A percentile compares a stretch with the other conserved stretches of the same genome.
Evolutionary conservation across 163 green algal species (phyloP).

Genomic region (Scenedesmus sp.): DNA sequence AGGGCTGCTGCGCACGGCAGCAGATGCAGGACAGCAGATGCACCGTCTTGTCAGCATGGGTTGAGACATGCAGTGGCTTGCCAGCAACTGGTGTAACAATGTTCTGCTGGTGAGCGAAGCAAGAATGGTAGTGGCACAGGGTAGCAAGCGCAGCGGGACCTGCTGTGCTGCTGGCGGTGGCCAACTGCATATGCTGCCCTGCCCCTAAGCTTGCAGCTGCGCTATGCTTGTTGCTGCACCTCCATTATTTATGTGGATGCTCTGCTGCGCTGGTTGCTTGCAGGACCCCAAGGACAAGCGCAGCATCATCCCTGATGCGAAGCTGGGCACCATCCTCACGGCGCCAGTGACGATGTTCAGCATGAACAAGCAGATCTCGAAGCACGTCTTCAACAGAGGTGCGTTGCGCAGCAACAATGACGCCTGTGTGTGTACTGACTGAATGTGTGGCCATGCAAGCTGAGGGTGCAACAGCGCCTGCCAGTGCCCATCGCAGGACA

Average conservation of each 20-base stretch:
- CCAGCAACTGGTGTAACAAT: too few species aligned
- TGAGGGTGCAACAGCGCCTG: neutral
- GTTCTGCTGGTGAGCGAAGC: too few species aligned
- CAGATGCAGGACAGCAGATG: neutral
- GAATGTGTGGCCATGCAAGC: neutral
- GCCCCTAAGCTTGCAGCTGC: too few species aligned
- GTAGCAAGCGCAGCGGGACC: too few species aligned
- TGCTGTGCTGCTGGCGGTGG: too few species aligned
- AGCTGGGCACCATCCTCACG: constrained; percentile 70
- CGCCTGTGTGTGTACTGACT: neutral
- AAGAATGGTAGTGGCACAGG: too few species aligned
- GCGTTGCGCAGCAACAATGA: neutral
- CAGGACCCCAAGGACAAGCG: constrained; percentile 74
- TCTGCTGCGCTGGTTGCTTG: neutral
- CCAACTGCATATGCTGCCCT: too few species aligned
- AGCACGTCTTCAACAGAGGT: constrained; percentile 57
- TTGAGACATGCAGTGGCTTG: too few species aligned
- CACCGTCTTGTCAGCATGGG: neutral
- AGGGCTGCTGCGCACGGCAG: neutral
- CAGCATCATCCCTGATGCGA: constrained; percentile 70
- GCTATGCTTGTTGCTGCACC: neutral
- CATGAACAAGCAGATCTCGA: constrained; percentile 75
- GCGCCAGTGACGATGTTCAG: constrained; percentile 70
- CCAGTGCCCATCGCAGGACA: too few species aligned
- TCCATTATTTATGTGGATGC: neutral